Percentiles rank a stretch among this genome's conserved stretches.
Evolutionary conservation across 768 basidiomycete genomes (phyloP).

Genomic region (Calocybe indica): DNA sequence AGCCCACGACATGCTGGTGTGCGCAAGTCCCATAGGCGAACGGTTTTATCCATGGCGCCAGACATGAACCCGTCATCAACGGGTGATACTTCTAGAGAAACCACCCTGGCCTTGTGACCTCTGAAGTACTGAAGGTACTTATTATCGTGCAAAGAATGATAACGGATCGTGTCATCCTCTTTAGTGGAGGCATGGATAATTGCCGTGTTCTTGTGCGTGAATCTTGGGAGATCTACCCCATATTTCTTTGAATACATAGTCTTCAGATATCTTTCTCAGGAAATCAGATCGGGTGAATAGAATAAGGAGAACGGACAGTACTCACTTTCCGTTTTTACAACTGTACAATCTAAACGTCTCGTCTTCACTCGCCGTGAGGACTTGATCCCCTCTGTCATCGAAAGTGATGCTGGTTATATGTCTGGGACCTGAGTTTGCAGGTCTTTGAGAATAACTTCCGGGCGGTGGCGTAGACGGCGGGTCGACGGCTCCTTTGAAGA

Average conservation of each 20-base stretch:
- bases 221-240: slow-evolving; percentile 89
- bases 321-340: slow-evolving; percentile 91
- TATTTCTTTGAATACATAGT: slow-evolving; percentile 92
- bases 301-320: slow-evolving; percentile 22
- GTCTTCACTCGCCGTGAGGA: slow-evolving; percentile 88
- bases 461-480: slow-evolving; percentile 43
- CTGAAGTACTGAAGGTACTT: slow-evolving; percentile 94
- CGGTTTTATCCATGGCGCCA: slow-evolving; percentile 88
- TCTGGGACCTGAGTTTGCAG: slow-evolving; percentile 43
- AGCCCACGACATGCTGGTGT: slow-evolving; percentile 72
- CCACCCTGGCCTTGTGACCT: slow-evolving; percentile 86
- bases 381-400: slow-evolving; percentile 82
- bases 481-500: slow-evolving; percentile 79
- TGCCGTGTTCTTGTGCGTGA: slow-evolving; percentile 85
- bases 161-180: slow-evolving; percentile 90
- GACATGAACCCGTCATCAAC: slow-evolving; percentile 96
- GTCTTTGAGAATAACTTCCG: slow-evolving; percentile 23
- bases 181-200: slow-evolving; percentile 92
- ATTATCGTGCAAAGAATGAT: slow-evolving; percentile 94
- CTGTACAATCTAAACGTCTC: slow-evolving; percentile 88
- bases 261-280: slow-evolving; percentile 55
- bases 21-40: slow-evolving; percentile 93
- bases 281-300: slow-evolving; percentile 14
- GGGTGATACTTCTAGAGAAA: slow-evolving; percentile 88
- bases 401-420: slow-evolving; percentile 88